Percentiles rank a stretch among this genome's conserved stretches.
Evolutionary conservation across 805 yeast genomes (phyloP).

Genomic region (Schwanniomyces sp.): DNA sequence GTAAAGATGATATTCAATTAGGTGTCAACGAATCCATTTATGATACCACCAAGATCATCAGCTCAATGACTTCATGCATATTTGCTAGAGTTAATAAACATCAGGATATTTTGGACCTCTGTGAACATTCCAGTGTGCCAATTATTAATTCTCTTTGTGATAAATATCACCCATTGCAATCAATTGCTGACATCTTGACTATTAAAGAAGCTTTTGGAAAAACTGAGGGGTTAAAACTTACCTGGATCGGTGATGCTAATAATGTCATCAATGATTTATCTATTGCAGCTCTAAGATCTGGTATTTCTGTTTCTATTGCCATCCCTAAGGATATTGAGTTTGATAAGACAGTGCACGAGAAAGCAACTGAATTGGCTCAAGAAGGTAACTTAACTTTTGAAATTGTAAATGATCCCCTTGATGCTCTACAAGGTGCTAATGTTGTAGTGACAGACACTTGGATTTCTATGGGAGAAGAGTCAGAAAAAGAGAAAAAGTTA

Average conservation of each 20-base stretch:
- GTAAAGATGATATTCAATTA: slow-evolving; percentile 93
- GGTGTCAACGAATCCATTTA: slow-evolving; percentile 92
- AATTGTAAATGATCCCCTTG: slow-evolving; percentile 69
- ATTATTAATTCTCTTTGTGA: slow-evolving; percentile 94
- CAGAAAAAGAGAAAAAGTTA: slow-evolving; percentile 67
- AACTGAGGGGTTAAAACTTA: slow-evolving; percentile 63
- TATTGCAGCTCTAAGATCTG: slow-evolving; percentile 80
- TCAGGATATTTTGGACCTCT: slow-evolving; percentile 74
- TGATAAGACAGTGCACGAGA: slow-evolving; percentile 50
- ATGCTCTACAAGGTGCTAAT: slow-evolving; percentile 73
- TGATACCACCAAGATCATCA: slow-evolving; percentile 85
- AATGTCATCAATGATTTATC: slow-evolving; percentile 93
- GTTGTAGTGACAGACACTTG: slow-evolving; percentile 94
- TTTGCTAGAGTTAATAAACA: slow-evolving; percentile 95
- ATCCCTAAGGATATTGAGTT: slow-evolving; percentile 76
- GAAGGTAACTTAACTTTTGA: slow-evolving; percentile 48
- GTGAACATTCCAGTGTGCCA: slow-evolving; percentile 82
- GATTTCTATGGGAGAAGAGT: slow-evolving; percentile 97
- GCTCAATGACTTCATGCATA: slow-evolving; percentile 95
- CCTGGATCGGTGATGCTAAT: slow-evolving; percentile 98
- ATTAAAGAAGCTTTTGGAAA: slow-evolving; percentile 74
- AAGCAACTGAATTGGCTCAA: slow-evolving; percentile 53
- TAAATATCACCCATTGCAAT: slow-evolving; percentile 90
- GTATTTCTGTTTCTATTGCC: slow-evolving; percentile 82
- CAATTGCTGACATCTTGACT: slow-evolving; percentile 86